Evolutionary conservation across 495 filamentous ascomycete genomes (phyloP).

Genomic region (Penicillium bialowiezense): DNA sequence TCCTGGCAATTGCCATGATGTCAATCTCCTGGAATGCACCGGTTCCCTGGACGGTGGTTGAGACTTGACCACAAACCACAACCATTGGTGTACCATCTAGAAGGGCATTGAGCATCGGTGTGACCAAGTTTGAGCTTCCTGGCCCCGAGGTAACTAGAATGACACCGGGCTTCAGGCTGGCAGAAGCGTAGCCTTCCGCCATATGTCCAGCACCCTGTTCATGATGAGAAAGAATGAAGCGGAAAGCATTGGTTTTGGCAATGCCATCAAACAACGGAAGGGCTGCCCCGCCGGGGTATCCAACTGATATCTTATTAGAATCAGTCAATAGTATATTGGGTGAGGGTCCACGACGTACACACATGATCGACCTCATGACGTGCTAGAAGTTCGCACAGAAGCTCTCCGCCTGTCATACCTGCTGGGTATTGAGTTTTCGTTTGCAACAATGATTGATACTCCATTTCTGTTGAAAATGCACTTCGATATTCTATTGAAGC

Average conservation of each 20-base stretch:
- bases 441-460: not conserved
- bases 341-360: not conserved
- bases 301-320: constrained; percentile 24
- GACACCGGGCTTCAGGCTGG: constrained; percentile 57
- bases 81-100: constrained; percentile 62
- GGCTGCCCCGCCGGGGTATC: constrained; percentile 48
- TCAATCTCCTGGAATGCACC: constrained; percentile 66
- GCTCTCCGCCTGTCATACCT: constrained; percentile 1
- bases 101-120: constrained; percentile 61
- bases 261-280: constrained; percentile 60
- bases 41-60: constrained; percentile 52
- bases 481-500: too few relatives aligned
- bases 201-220: constrained; percentile 67
- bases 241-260: constrained; percentile 59
- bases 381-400: constrained; percentile 2
- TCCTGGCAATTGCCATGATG: constrained; percentile 57
- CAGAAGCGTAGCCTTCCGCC: constrained; percentile 63
- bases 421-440: not conserved
- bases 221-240: constrained; percentile 60
- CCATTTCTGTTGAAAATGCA: too few relatives aligned
- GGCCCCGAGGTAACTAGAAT: constrained; percentile 64
- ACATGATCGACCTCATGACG: constrained; percentile 4
- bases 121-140: constrained; percentile 62
- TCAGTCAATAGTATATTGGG: not conserved
- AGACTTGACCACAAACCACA: constrained; percentile 60